These are phyloP conservation scores for Mortierella sp. DNA, from an alignment of 371 early-diverging fungal species.

Conservation along the genomic window DNA sequence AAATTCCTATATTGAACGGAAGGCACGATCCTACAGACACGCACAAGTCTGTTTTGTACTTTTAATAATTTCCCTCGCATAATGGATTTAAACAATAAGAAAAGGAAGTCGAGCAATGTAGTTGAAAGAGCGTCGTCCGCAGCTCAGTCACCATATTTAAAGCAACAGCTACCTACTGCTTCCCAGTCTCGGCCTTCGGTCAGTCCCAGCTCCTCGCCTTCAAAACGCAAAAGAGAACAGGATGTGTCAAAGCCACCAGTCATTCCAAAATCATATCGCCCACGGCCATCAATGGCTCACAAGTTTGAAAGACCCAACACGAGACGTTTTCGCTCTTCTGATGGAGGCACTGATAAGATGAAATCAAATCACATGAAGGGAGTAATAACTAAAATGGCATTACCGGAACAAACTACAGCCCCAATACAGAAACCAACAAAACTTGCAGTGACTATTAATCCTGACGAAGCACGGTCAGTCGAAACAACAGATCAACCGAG, in stretches of 20 bases:
- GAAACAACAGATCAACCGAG: neutral
- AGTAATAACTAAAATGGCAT: neutral
- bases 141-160: neutral
- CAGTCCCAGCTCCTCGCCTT: neutral
- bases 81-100: neutral
- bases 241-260: conserved; percentile 21
- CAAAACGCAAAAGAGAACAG: conserved; percentile 4
- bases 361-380: neutral
- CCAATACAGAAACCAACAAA: neutral
- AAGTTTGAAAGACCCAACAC: conserved; percentile 35
- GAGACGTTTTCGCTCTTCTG: conserved; percentile 7
- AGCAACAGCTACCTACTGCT: neutral
- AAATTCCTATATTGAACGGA: neutral
- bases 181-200: neutral
- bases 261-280: conserved; percentile 7
- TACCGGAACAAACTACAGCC: neutral
- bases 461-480: neutral
- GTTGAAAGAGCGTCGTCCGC: neutral
- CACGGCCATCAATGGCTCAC: conserved; percentile 15
- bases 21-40: neutral
- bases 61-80: neutral
- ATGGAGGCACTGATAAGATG: neutral
- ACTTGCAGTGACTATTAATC: neutral
- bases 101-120: neutral
- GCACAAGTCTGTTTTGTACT: neutral